Percentiles rank a stretch among this genome's conserved stretches.
These are phyloP conservation scores for Barnettozyma populi DNA, from an alignment of 805 yeast species.

Conservation along the genomic window DNA sequence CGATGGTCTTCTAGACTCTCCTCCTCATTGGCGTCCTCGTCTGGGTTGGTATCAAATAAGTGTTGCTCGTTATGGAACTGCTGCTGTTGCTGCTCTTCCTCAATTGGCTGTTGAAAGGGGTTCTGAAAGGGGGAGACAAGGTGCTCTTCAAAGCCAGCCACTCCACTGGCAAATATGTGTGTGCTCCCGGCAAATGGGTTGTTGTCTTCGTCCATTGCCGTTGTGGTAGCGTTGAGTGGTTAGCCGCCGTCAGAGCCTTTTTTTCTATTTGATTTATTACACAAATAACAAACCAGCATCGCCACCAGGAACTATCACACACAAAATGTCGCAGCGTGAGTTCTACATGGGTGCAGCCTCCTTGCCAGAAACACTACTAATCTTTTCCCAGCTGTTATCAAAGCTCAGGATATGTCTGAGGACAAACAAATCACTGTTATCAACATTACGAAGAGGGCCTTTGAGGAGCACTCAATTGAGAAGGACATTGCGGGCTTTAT, in stretches of 20 bases:
- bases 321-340: background rate
- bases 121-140: conserved; percentile 1
- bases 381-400: conserved; percentile 16
- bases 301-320: background rate
- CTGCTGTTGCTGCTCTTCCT: background rate
- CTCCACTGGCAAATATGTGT: conserved; percentile 23
- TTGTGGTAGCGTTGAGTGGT: background rate
- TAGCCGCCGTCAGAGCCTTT: too few relatives aligned
- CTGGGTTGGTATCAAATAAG: background rate
- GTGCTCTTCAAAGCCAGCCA: conserved; percentile 4
- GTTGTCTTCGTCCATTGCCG: conserved; percentile 26
- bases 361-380: background rate
- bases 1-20: conserved; percentile 1
- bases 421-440: conserved; percentile 48
- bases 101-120: conserved; percentile 1
- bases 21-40: conserved; percentile 1
- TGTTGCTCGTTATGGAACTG: background rate
- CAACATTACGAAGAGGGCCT: conserved; percentile 40
- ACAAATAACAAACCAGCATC: background rate
- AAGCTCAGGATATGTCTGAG: conserved; percentile 30
- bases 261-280: background rate
- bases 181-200: conserved; percentile 29
- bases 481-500: conserved; percentile 62
- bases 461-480: conserved; percentile 39
- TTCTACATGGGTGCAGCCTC: background rate